Base-by-base conservation (phyloP, 2,329 filamentous ascomycete genomes). In the Parascedosporium putredinis region DNA sequence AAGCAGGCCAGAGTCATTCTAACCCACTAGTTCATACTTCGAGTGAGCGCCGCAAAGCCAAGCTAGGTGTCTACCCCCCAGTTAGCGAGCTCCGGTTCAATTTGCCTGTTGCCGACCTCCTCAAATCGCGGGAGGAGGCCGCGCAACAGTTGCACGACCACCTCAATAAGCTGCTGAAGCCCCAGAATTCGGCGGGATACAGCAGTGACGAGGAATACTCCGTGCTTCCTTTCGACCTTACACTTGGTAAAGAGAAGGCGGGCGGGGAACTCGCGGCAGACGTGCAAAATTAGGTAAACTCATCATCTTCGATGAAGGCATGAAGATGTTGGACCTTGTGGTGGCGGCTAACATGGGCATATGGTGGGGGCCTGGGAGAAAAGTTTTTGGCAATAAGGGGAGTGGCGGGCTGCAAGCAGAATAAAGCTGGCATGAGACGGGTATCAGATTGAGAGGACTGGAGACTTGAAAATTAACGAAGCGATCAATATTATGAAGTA, bases 251-350 rank as follows among this genome's bases (percentile, higher is more conserved):
- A 55, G 91, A 97, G 64, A 79, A 78, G 50, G 90, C 90, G 0
- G 91, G 91, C 1, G 91, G 91, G 91, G 91, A 0, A 84, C 86
- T 60, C 77, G 84, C 42, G 91, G 91, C 0, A 89, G 87, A 63
- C 80, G 87, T 59, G 90, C 88, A 3, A 98, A 98, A 69, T 70
- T 98, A 58, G 93, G 91, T 1, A 98, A 97, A 67, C 70, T 98
- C 47, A 88, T 97, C 47, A 76, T 98, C 33, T 80, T 89, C 57
- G 82, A 91, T 50, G 90, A 95, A 59, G 93, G 93, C 0, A 68
- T 95, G 55, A 95, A 95, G 71, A 97, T 98, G 91, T 67, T 97
- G 59, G 93, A 98, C 71, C 65, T 98, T 52, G 73, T 95, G 0
- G 88, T 98, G 18, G 88, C 91, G 3, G 86, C 89, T 9, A 96